These are phyloP conservation scores for Podospora didyma DNA, from an alignment of 495 filamentous ascomycete species.

Conservation along the genomic window DNA sequence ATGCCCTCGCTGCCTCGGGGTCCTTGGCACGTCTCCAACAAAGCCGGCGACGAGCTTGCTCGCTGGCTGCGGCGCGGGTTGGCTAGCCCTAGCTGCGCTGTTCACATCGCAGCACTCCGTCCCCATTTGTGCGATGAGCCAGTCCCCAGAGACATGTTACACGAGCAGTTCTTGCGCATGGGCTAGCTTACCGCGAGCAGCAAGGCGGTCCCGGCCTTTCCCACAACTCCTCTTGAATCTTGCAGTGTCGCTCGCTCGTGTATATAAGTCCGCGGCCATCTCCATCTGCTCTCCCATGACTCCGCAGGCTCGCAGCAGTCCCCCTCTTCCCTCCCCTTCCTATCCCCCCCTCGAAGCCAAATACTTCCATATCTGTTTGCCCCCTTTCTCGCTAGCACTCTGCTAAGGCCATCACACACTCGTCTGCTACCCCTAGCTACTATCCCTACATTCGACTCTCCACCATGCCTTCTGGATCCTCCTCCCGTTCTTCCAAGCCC, in stretches of 20 bases:
- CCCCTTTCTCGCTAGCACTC: not conserved
- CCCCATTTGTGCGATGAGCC: too few relatives aligned
- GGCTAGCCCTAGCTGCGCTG: too few relatives aligned
- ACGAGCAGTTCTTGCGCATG: too few relatives aligned
- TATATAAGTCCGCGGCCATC: not conserved
- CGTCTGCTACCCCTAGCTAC: not conserved
- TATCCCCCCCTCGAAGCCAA: too few relatives aligned
- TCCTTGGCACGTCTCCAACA: not conserved
- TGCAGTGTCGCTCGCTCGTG: not conserved
- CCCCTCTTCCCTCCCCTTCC: too few relatives aligned
- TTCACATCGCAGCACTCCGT: too few relatives aligned
- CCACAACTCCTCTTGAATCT: not conserved
- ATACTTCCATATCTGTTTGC: not conserved
- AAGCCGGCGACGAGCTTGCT: too few relatives aligned
- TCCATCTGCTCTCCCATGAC: not conserved
- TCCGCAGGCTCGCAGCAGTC: not conserved
- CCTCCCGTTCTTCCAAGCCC: slow-evolving; percentile 34
- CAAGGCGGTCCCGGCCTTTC: not conserved
- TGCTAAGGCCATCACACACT: not conserved
- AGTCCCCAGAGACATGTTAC: too few relatives aligned
- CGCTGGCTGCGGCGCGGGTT: too few relatives aligned
- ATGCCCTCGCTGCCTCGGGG: not conserved
- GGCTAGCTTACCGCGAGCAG: not conserved
- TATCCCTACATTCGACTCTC: not conserved
- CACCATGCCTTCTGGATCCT: slow-evolving; percentile 47